Conservation (phyloP, 2,329 filamentous ascomycete genomes). For the Alternaria sp. region DNA sequence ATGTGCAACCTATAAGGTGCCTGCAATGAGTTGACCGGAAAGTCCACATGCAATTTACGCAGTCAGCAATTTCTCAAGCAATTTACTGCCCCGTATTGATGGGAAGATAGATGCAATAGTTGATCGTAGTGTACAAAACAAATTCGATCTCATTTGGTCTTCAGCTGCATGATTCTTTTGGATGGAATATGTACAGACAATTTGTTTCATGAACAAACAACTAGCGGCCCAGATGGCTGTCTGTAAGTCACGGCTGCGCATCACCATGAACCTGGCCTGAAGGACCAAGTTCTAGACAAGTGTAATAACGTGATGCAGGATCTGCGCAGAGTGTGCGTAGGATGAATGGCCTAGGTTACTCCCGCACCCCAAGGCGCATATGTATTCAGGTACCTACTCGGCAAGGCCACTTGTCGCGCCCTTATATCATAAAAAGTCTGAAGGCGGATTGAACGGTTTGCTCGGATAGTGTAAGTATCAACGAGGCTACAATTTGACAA, state of each 20-base stretch:
- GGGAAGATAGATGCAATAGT: constrained; percentile 6
- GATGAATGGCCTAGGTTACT: not conserved
- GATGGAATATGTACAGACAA: not conserved
- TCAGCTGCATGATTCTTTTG: constrained; percentile 12
- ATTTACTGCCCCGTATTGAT: constrained; percentile 2
- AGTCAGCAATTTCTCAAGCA: constrained; percentile 12
- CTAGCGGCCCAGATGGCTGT: not conserved
- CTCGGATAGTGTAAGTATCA: not conserved
- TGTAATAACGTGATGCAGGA: not conserved
- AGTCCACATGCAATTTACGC: constrained; percentile 7
- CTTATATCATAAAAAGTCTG: not conserved
- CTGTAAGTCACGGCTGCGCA: not conserved
- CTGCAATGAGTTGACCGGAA: constrained; percentile 7
- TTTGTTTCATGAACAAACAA: not conserved
- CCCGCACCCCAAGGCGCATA: not conserved
- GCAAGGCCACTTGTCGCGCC: not conserved
- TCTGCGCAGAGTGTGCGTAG: not conserved
- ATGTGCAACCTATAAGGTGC: not conserved
- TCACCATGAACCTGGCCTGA: not conserved
- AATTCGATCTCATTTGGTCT: not conserved
- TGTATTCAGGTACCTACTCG: not conserved
- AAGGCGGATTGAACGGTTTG: not conserved
- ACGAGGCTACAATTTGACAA: not conserved
- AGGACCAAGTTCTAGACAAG: not conserved
- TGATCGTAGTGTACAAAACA: constrained; percentile 4